Conservation (phyloP, 1,284 basidiomycete genomes). For the Xanthoconium separans region DNA sequence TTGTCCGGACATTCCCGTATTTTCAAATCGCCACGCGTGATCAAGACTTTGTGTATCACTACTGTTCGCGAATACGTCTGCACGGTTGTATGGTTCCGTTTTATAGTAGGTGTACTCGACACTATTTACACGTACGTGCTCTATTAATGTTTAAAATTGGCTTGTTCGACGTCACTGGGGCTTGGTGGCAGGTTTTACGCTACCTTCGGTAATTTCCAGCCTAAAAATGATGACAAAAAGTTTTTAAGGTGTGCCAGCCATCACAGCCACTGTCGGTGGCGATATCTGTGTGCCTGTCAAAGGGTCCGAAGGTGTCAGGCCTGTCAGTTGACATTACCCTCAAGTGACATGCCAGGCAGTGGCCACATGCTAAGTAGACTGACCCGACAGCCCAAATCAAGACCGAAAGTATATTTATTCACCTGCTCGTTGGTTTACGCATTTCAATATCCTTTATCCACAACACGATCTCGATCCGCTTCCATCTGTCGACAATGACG, state of each 20-base stretch:
- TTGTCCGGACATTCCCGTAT: slow-evolving; percentile 31
- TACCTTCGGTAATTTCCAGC: slow-evolving; percentile 27
- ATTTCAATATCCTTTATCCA: slow-evolving; percentile 30
- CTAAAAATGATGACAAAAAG: slow-evolving; percentile 19
- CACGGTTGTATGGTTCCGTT: slow-evolving; percentile 24
- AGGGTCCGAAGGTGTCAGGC: slow-evolving; percentile 16
- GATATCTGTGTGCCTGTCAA: slow-evolving; percentile 12
- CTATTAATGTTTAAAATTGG: slow-evolving; percentile 26
- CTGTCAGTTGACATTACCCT: slow-evolving; percentile 1
- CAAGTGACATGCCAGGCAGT: slow-evolving; percentile 4
- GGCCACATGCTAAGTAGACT: slow-evolving; percentile 9
- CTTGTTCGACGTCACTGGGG: slow-evolving; percentile 22
- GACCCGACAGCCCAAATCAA: slow-evolving; percentile 6
- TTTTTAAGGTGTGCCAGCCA: slow-evolving; percentile 30
- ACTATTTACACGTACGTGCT: slow-evolving; percentile 34
- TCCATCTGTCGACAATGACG: slow-evolving; percentile 1
- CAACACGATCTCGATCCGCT: slow-evolving; percentile 25
- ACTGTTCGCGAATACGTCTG: slow-evolving; percentile 26
- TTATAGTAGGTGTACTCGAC: slow-evolving; percentile 35
- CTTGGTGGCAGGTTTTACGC: slow-evolving; percentile 24
- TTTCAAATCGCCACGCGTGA: slow-evolving; percentile 30
- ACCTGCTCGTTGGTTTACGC: slow-evolving; percentile 16
- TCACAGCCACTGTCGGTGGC: slow-evolving; percentile 33
- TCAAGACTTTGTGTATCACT: slow-evolving; percentile 34
- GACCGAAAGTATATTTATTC: slow-evolving; percentile 3